Percentiles rank a stretch among this genome's conserved stretches.
These are phyloP conservation scores for Ormosia semicastrata DNA, from an alignment of 306 rosid genomes.

Conservation along the genomic window DNA sequence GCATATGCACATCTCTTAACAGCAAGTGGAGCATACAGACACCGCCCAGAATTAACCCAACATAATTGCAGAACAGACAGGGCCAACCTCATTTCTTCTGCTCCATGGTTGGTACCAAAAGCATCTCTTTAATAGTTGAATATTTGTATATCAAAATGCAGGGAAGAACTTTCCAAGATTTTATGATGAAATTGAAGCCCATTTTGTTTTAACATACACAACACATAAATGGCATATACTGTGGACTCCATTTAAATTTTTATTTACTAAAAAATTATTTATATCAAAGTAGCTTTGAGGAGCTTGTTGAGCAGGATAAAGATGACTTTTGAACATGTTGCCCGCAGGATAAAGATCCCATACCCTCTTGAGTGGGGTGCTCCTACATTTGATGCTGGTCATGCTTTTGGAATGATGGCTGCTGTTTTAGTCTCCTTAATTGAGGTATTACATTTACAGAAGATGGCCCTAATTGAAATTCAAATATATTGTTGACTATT, in stretches of 20 bases:
- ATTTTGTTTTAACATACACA: background rate
- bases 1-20: slow-evolving; percentile 98
- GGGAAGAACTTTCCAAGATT: background rate
- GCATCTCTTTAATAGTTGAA: background rate
- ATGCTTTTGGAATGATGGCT: slow-evolving; percentile 96
- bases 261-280: background rate
- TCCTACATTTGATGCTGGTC: slow-evolving; percentile 92
- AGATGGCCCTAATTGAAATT: background rate
- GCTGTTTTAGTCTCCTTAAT: slow-evolving; percentile 93
- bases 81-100: slow-evolving; percentile 90
- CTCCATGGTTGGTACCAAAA: slow-evolving; percentile 78
- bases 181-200: background rate
- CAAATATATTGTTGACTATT: background rate
- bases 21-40: slow-evolving; percentile 93
- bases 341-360: slow-evolving; percentile 84
- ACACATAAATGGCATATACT: background rate
- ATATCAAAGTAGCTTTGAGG: background rate
- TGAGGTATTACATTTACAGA: slow-evolving; percentile 58
- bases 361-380: slow-evolving; percentile 99
- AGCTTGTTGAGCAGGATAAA: background rate
- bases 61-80: slow-evolving; percentile 79
- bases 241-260: background rate
- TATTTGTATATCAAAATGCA: background rate
- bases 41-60: slow-evolving; percentile 76
- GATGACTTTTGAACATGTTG: slow-evolving; percentile 30